A percentile compares a stretch with the other conserved stretches of the same genome.
phyloP scores from a whole-genome alignment of 1,139 yeast species.

The Taphrina pruni region DNA sequence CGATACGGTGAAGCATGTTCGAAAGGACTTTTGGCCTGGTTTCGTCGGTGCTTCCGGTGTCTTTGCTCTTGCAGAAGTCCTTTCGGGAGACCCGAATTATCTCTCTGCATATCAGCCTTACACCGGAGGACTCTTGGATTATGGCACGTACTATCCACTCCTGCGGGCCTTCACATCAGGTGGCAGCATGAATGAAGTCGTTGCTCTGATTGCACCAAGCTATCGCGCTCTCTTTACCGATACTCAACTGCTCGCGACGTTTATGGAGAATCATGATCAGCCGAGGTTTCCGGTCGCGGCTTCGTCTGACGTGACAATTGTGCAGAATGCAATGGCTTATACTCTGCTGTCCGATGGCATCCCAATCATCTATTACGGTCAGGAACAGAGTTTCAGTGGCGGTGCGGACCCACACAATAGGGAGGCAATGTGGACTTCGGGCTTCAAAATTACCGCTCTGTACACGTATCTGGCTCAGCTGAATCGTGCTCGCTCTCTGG shows the following conservation, averaged over 20 bases:
- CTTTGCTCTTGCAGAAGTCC: constrained; percentile 43
- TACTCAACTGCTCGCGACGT: constrained; percentile 38
- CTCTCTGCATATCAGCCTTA: constrained; percentile 40
- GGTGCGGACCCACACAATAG: constrained; percentile 43
- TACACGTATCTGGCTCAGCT: constrained; percentile 28
- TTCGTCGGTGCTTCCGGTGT: constrained; percentile 40
- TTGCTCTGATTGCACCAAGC: constrained; percentile 25
- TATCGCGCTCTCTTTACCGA: constrained; percentile 38
- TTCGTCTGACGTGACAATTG: constrained; percentile 29
- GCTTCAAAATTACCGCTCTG: constrained; percentile 20
- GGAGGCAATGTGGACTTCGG: constrained; percentile 37
- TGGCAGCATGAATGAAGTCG: constrained; percentile 39
- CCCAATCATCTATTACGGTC: constrained; percentile 45
- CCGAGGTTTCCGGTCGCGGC: constrained; percentile 38
- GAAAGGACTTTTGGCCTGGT: constrained; percentile 39
- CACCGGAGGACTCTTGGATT: constrained; percentile 42
- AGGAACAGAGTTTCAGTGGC: constrained; percentile 43
- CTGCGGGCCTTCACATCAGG: constrained; percentile 38
- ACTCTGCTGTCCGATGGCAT: constrained; percentile 43
- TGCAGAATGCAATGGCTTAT: constrained; percentile 40
- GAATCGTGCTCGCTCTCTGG: constrained; percentile 23
- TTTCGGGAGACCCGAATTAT: constrained; percentile 37
- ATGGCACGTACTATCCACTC: constrained; percentile 41
- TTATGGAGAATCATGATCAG: constrained; percentile 44
- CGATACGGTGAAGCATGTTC: constrained; percentile 44